Base-by-base conservation (phyloP, 352 stramenopile species). In the Phytopythium mirpurense region DNA sequence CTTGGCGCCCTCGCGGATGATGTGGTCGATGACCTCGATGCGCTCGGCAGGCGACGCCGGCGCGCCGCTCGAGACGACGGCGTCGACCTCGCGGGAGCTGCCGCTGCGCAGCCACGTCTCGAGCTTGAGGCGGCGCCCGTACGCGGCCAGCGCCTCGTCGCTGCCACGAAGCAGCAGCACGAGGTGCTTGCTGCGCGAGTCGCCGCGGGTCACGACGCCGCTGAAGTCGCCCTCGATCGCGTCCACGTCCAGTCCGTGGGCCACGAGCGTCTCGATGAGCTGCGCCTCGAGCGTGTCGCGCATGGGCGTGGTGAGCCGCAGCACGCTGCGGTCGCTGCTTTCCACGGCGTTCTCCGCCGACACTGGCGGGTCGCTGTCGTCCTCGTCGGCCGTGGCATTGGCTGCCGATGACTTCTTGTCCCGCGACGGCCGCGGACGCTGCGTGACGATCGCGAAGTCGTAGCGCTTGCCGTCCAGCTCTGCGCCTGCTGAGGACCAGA, bases 21-120 rank as follows among this genome's bases (percentile, higher is more conserved):
- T 86, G 54, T 90, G 78, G 57, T 93, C 79, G 32, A 93, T 84
- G 51, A 93, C 78, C 51, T 93, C 74, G 49, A 90, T 88, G 15
- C 83, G 78, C 35, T 93, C 78, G 2, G 82, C 82, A 0, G 79
- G 78, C 5, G 76, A 87, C n/a, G 85, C 71, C 43, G 84, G 78
- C 3, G 72, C 69, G 32, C 79, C 72, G 40, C 68, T 71, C 14
- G 74, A 53, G 29, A 90, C 71, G 8, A 85, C 66, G 5, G 74
- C 56, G n/a, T 88, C 67, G 31, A 93, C 72, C 51, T 93, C 82
- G 9, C 78, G 70, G 50, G 80, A 83, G 56, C 83, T 88, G 27
- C 82, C 82, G 52, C 67, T 83, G 35, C 78, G 77, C 54, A 93
- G 57, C 79, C 82, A 93, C 47, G 75, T 84, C 63, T 93, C 74